These are phyloP conservation scores for Tilletiopsis washingtonensis DNA, from an alignment of 1,284 basidiomycete species.

Conservation along the genomic window DNA sequence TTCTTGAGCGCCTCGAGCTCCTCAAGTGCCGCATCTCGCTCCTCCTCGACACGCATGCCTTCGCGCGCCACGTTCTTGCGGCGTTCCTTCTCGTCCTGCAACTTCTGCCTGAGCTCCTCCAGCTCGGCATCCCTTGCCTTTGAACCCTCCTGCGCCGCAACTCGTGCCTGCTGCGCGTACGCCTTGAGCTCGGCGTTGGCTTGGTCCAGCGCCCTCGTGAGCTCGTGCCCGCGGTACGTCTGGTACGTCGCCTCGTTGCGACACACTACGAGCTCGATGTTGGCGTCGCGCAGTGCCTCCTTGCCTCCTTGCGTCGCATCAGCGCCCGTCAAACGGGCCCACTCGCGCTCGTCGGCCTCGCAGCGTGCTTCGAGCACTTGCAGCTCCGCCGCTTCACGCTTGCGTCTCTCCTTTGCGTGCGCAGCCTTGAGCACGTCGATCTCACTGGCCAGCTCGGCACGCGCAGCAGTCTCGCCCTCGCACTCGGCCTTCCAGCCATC, in stretches of 20 bases:
- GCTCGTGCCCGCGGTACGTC: background rate
- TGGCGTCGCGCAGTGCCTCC: background rate
- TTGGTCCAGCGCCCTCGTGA: background rate
- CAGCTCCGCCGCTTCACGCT: background rate
- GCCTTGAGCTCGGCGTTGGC: no score
- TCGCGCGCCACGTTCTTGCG: background rate
- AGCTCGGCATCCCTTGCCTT: background rate
- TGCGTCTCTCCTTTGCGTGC: background rate
- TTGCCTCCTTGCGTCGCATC: no score
- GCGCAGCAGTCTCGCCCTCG: background rate
- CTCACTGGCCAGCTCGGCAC: background rate
- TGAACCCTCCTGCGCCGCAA: background rate
- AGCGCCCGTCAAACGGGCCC: no score
- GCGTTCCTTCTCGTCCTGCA: background rate
- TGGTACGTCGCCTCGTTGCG: background rate
- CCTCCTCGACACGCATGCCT: background rate
- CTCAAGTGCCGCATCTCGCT: background rate
- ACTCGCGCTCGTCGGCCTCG: background rate
- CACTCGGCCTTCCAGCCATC: background rate
- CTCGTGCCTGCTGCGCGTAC: background rate
- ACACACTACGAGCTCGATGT: background rate
- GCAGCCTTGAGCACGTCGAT: background rate
- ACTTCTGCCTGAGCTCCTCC: background rate
- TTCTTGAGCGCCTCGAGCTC: background rate
- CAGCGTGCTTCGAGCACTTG: background rate